A percentile compares a stretch with the other conserved stretches of the same genome.
phyloP scores from a whole-genome alignment of 1,284 basidiomycete species.

The Apiotrichum veenhuisii region DNA sequence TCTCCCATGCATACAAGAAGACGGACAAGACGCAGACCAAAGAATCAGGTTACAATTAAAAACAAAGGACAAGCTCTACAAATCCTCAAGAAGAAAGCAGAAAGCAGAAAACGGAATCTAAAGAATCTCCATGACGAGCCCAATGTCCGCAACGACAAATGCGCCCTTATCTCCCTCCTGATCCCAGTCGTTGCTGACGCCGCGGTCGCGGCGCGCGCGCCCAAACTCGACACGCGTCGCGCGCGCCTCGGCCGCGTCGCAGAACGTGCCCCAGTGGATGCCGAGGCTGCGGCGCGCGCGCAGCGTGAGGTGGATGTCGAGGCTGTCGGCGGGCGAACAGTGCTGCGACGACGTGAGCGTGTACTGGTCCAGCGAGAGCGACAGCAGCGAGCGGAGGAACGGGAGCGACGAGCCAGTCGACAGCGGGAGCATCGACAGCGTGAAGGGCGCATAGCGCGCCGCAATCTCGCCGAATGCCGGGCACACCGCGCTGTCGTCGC shows the following conservation, averaged over 20 bases:
- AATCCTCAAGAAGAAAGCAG: not conserved
- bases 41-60: no score
- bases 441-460: conserved; percentile 40
- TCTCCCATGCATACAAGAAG: no score
- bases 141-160: conserved; percentile 46
- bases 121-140: conserved; percentile 14
- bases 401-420: conserved; percentile 47
- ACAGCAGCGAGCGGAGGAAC: conserved; percentile 45
- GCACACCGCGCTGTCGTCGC: conserved; percentile 38
- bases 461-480: conserved; percentile 48
- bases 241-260: conserved; percentile 43
- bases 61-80: no score
- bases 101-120: not conserved
- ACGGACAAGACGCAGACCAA: no score
- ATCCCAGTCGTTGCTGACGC: conserved; percentile 33
- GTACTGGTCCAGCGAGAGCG: conserved; percentile 48
- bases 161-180: conserved; percentile 24
- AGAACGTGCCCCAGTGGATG: conserved; percentile 51
- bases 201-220: conserved; percentile 27
- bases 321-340: conserved; percentile 45
- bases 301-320: conserved; percentile 42
- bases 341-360: conserved; percentile 47
- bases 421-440: conserved; percentile 43
- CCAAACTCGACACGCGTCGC: conserved; percentile 48
- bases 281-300: conserved; percentile 36